Base-by-base conservation (phyloP, 1,284 basidiomycete species). In the Pseudozyma tsukubaensis region DNA sequence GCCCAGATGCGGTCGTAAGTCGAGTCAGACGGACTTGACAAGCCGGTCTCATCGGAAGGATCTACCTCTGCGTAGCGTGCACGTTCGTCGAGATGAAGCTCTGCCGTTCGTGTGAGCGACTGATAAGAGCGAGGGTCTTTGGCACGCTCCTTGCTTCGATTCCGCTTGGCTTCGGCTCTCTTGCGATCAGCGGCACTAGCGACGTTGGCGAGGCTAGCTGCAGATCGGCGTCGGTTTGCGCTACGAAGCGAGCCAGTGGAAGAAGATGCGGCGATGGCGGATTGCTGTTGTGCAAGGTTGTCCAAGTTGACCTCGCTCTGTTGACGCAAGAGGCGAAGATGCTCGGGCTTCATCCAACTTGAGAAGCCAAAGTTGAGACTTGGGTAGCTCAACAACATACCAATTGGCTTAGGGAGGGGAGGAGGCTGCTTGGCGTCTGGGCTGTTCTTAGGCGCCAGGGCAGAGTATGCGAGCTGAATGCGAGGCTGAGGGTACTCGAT, bases 341-440 rank as follows among this genome's bases (percentile, higher is more conserved):
- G 91, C 19, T 89, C 89, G 1, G 92, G 91, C 50, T 94, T 91
- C 94, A 98, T 97, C 96, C 96, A 99, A 24, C 94, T 82, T 7
- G 74, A 78, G 84, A 95, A 98, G 84, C 97, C 96, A 87, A 99
- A 98, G 84, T 98, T 96, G 53, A 98, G 89, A 18, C 86, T 86
- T 3, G 88, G 86, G 73, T 89, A 89, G 87, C 92, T 64, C 57
- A 97, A 89, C 24, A 97, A 90, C 53, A 98, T 87, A 0, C 93
- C 92, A 48, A 92, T 86, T 0, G 96, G 96, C 24, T 86, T 86
- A 12, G 87, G 87, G 36, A 90, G 81, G 4, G 59, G 50, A 1
- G 80, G 79, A 9, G 74, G 66, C 12, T 19, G 32, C 35, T 24
- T 61, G 12, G 32, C 49, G 29, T 62, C 55, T 13, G 24, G 24